Evolutionary conservation across 2,329 filamentous ascomycete genomes (phyloP).

Genomic region (Claviceps fusiformis): DNA sequence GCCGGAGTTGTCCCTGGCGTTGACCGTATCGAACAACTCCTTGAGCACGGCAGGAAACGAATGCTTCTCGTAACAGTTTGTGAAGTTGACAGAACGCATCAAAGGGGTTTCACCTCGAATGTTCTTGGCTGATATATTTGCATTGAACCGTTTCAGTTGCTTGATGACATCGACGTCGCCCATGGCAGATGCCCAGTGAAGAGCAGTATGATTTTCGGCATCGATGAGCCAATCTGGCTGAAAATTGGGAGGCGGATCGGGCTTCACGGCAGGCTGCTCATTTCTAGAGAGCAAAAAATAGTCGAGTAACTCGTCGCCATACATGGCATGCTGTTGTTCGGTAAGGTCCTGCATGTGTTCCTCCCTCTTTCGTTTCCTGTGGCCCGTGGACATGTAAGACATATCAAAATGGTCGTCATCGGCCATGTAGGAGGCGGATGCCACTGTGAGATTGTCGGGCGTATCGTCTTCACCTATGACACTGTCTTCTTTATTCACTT

Average conservation of each 20-base stretch:
- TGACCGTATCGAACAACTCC: slow-evolving; percentile 70
- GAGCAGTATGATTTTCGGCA: slow-evolving; percentile 77
- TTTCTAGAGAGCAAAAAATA: slow-evolving; percentile 86
- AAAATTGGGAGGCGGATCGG: slow-evolving; percentile 72
- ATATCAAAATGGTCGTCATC: slow-evolving; percentile 68
- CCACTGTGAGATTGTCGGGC: slow-evolving; percentile 69
- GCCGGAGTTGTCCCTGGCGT: slow-evolving; percentile 63
- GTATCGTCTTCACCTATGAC: slow-evolving; percentile 64
- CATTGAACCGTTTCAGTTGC: slow-evolving; percentile 70
- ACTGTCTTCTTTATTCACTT: slow-evolving; percentile 48
- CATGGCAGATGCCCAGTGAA: slow-evolving; percentile 98
- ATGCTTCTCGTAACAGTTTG: slow-evolving; percentile 89
- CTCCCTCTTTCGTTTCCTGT: slow-evolving; percentile 65
- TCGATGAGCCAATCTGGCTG: slow-evolving; percentile 89
- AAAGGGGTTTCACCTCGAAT: slow-evolving; percentile 74
- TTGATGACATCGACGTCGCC: slow-evolving; percentile 86
- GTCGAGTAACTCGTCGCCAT: slow-evolving; percentile 85
- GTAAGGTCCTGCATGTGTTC: slow-evolving; percentile 47
- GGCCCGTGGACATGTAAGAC: slow-evolving; percentile 47
- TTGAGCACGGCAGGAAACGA: slow-evolving; percentile 77
- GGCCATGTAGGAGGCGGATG: slow-evolving; percentile 71
- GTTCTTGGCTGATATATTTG: slow-evolving; percentile 58
- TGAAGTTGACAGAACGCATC: slow-evolving; percentile 90
- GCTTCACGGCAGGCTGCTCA: slow-evolving; percentile 56
- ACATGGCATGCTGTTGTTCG: slow-evolving; percentile 78